A percentile compares a stretch with the other conserved stretches of the same genome.
phyloP scores from a whole-genome alignment of 768 basidiomycete genomes.

The Hygrocybe punicea region DNA sequence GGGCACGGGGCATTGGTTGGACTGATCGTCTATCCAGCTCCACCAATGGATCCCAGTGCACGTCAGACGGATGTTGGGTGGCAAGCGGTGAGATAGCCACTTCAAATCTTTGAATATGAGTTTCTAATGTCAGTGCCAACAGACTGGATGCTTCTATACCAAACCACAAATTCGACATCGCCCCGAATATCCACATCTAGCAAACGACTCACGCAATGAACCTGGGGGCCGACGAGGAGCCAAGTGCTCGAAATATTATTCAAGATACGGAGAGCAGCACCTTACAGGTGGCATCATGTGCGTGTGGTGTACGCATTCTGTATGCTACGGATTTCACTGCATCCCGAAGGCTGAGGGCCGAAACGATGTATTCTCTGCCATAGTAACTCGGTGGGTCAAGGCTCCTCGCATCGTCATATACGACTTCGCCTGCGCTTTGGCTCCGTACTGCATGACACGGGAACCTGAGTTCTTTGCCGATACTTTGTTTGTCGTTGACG shows the following conservation, averaged over 20 bases:
- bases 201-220: constrained; percentile 17
- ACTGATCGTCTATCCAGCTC: constrained; percentile 1
- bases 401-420: constrained; percentile 29
- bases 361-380: constrained; percentile 40
- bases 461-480: constrained; percentile 28
- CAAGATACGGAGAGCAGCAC: constrained; percentile 22
- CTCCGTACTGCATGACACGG: constrained; percentile 31
- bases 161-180: constrained; percentile 29
- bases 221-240: constrained; percentile 9
- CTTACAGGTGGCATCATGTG: constrained; percentile 20
- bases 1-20: constrained; percentile 3
- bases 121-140: neutral
- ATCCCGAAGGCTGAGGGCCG: constrained; percentile 36
- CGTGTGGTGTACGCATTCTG: constrained; percentile 33
- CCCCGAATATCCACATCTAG: constrained; percentile 26
- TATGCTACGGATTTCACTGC: constrained; percentile 35
- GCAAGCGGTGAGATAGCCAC: constrained; percentile 11
- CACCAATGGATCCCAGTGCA: neutral
- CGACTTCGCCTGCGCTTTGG: constrained; percentile 30
- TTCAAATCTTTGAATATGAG: too few species aligned
- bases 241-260: constrained; percentile 29
- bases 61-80: neutral
- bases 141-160: constrained; percentile 32
- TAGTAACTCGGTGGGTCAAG: constrained; percentile 31
- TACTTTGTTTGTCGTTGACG: constrained; percentile 30